Percentiles rank a stretch among this genome's conserved stretches.
These are phyloP conservation scores for Erodium moschatum DNA, from an alignment of 441 rosid species.

Conservation along the genomic window DNA sequence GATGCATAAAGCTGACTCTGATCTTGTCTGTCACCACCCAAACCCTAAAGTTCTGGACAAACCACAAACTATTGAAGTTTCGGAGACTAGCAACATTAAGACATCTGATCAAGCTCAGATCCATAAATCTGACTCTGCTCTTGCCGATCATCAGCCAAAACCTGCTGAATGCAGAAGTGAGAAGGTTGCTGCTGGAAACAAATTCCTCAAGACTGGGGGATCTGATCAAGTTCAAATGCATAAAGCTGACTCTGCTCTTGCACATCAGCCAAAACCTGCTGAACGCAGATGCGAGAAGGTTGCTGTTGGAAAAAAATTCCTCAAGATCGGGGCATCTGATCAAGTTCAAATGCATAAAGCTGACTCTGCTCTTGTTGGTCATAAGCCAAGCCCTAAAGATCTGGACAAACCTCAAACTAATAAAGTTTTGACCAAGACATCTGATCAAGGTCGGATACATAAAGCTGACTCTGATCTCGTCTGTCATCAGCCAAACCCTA, in stretches of 20 bases:
- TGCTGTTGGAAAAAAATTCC: not conserved
- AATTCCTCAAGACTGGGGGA: not conserved
- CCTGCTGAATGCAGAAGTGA: not conserved
- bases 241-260: not conserved
- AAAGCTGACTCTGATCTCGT: conserved; percentile 21
- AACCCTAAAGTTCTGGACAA: no score
- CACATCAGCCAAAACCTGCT: not conserved
- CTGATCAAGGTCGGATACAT: conserved; percentile 18
- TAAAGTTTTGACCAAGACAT: not conserved
- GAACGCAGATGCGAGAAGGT: not conserved
- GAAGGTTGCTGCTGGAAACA: not conserved
- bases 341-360: conserved; percentile 1
- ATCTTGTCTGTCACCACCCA: no score
- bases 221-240: not conserved
- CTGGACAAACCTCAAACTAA: not conserved
- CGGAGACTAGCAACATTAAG: no score
- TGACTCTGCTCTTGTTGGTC: conserved; percentile 2
- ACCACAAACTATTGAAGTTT: no score
- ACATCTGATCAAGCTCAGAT: no score
- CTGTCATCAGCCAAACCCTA: conserved; percentile 10
- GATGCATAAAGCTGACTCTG: no score
- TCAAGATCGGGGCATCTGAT: not conserved
- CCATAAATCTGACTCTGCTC: no score
- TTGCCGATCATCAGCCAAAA: no score
- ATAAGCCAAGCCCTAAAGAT: not conserved